Base-by-base conservation (phyloP, 331 rosid species). In the Pyracantha coccinea region DNA sequence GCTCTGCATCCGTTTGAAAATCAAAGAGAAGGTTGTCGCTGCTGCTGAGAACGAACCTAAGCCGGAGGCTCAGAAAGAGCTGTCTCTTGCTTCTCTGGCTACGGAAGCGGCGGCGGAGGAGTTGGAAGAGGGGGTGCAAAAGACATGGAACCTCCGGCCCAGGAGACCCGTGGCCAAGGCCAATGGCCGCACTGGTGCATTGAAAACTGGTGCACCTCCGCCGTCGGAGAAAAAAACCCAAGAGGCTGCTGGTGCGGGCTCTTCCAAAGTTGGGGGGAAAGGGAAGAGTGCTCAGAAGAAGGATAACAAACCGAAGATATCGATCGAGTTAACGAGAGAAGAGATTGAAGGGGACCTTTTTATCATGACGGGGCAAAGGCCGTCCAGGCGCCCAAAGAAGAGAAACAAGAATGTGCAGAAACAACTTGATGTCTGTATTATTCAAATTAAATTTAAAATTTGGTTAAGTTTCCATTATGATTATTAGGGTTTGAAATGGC, bases 271-370 rank as follows among this genome's bases (percentile, higher is more conserved):
- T 10, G 78, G 19, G 12, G 12, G 47, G n/a, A 71, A 25, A 35
- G 50, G 59, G 8, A 74, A 38, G 15, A 28, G 9, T 58, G 25
- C 35, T 9, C 21, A 68, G 19, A 81, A 24, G 54, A 63, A 21
- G 31, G 7, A 14, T 23, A 41, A 75, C 7, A 82, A 7, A 79
- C 35, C 6, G 17, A 76, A 3, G 15, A 19, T 89, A 25, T 74
- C 79, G 0, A 15, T 87, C 0, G 3, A 83, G 3, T 82, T 91
- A 6, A 32, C 81, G 0, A 91, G 80, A 41, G 77, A 83, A 1
- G 92, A 86, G 70, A 78, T 91, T 16, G 89, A 91, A 11, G 77
- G 81, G n/a, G 97, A 91, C 19, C 64, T 87, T 38, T 16, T 86
- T 6, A 14, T 4, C 4, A 24, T 87, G 78, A 86, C 90, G 0